Percentiles rank a stretch among this genome's conserved stretches.
phyloP scores from a whole-genome alignment of 495 filamentous ascomycete genomes.

The Podospora pseudoanserina region DNA sequence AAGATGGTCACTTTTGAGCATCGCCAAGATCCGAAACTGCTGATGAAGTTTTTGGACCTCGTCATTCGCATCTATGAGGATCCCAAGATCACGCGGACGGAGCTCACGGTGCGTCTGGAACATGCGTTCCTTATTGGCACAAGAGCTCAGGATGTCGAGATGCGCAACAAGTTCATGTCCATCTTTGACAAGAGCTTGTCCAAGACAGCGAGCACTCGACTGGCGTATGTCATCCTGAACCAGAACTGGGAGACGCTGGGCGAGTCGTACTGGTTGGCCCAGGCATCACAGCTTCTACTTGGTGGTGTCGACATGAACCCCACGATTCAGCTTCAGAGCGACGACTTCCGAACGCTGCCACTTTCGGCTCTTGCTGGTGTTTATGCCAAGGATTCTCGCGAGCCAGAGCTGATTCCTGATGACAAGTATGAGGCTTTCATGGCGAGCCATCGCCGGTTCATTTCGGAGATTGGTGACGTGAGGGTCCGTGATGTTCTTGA shows the following conservation, averaged over 20 bases:
- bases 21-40: constrained; percentile 71
- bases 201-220: constrained; percentile 75
- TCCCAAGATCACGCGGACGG: constrained; percentile 87
- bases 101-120: constrained; percentile 93
- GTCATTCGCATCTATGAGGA: constrained; percentile 98
- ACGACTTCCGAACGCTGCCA: constrained; percentile 77
- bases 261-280: constrained; percentile 94
- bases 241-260: constrained; percentile 96
- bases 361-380: constrained; percentile 64
- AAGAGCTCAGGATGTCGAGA: constrained; percentile 88
- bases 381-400: constrained; percentile 68
- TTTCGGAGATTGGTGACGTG: constrained; percentile 75
- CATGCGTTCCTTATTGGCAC: constrained; percentile 97
- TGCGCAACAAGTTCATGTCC: constrained; percentile 91
- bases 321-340: constrained; percentile 66
- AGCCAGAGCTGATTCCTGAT: constrained; percentile 70
- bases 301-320: constrained; percentile 84
- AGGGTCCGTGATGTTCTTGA: constrained; percentile 83
- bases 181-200: constrained; percentile 92
- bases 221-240: constrained; percentile 82
- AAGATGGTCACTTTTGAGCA: constrained; percentile 97
- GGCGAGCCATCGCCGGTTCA: constrained; percentile 72
- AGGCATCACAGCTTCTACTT: constrained; percentile 86
- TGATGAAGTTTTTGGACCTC: constrained; percentile 88
- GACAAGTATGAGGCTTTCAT: constrained; percentile 79